These are phyloP conservation scores for Ammopiptanthus mongolicus DNA, from an alignment of 306 rosid genomes.

Conservation along the genomic window DNA sequence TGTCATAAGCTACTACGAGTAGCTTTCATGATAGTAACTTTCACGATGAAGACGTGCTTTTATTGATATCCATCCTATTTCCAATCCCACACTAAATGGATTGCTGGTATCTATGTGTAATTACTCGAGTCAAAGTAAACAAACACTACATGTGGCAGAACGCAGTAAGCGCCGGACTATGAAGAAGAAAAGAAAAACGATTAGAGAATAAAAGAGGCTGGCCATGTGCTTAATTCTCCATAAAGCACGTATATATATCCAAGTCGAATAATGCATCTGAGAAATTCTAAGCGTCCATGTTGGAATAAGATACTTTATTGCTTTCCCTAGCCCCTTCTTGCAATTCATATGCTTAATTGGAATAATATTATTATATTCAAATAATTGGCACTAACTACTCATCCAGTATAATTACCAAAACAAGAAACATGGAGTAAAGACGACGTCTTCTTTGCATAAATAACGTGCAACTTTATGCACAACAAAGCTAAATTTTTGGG, in stretches of 20 bases:
- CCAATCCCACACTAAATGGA: no score
- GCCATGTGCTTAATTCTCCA: background rate
- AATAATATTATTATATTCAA: background rate
- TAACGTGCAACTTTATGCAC: background rate
- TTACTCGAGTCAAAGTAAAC: background rate
- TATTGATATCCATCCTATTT: no score
- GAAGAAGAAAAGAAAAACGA: background rate
- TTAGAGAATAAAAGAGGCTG: background rate
- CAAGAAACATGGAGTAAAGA: background rate
- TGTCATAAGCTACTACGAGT: no score
- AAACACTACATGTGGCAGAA: background rate
- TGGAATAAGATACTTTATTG: background rate
- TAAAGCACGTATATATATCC: background rate
- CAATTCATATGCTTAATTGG: background rate
- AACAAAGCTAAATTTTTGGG: background rate
- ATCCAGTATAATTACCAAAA: no score
- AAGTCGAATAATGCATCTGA: background rate
- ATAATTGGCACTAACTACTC: background rate
- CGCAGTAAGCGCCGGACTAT: background rate
- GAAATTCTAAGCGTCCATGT: background rate
- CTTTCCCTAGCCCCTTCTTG: background rate
- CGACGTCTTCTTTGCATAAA: background rate
- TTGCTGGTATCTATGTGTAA: background rate
- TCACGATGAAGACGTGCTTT: no score
- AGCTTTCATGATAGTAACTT: no score